phyloP scores from a whole-genome alignment of 495 filamentous ascomycete genomes.

The Xanthoparmelia taractica region DNA sequence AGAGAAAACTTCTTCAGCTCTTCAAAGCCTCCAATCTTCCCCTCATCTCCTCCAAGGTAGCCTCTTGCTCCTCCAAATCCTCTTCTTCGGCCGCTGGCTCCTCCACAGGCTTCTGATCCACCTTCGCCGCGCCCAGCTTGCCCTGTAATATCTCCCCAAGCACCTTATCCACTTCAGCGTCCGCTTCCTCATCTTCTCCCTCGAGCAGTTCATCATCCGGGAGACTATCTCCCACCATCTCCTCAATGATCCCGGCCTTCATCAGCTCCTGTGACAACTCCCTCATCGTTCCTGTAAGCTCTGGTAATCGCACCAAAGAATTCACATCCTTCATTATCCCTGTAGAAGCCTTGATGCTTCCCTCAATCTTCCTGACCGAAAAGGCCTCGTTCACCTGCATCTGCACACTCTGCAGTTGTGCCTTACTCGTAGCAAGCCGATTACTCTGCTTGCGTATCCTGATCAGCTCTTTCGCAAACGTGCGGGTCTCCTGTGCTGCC shows the following conservation, averaged over 20 bases:
- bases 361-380: slow-evolving; percentile 91
- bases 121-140: slow-evolving; percentile 58
- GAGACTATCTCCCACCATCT: slow-evolving; percentile 84
- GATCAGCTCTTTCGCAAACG: slow-evolving; percentile 81
- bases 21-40: slow-evolving; percentile 83
- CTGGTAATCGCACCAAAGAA: slow-evolving; percentile 69
- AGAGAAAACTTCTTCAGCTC: slow-evolving; percentile 49
- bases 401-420: slow-evolving; percentile 85
- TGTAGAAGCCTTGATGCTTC: slow-evolving; percentile 74
- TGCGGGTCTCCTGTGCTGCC: slow-evolving; percentile 68
- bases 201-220: slow-evolving; percentile 64
- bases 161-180: slow-evolving; percentile 90
- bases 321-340: slow-evolving; percentile 98
- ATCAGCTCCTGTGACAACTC: slow-evolving; percentile 83
- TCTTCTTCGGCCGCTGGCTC: slow-evolving; percentile 47
- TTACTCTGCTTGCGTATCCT: slow-evolving; percentile 65
- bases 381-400: slow-evolving; percentile 99
- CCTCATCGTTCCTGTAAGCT: slow-evolving; percentile 82
- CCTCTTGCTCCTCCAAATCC: slow-evolving; percentile 77
- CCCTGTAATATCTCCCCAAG: slow-evolving; percentile 82
- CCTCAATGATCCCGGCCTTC: slow-evolving; percentile 93
- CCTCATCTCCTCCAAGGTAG: slow-evolving; percentile 87
- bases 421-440: slow-evolving; percentile 75
- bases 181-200: slow-evolving; percentile 81
- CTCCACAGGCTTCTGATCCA: slow-evolving; percentile 47